phyloP scores from a whole-genome alignment of 2,329 filamentous ascomycete species.

The Phialophora chinensis region DNA sequence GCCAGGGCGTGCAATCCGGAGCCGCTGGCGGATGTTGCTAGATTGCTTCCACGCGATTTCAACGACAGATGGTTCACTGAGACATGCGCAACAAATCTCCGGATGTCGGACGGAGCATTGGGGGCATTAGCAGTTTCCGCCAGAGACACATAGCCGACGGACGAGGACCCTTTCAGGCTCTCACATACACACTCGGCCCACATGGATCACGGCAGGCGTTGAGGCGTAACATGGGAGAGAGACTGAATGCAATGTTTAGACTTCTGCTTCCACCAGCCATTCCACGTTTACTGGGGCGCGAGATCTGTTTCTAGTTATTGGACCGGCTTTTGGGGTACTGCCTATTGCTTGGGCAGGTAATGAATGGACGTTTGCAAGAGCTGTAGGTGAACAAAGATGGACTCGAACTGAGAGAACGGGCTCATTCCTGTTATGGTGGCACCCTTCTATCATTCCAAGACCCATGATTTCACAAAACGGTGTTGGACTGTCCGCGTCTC shows the following conservation, averaged over 20 bases:
- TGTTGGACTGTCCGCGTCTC: conserved; percentile 16
- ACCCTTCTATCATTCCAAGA: conserved; percentile 7
- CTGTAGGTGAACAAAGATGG: conserved; percentile 18
- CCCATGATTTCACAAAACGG: conserved; percentile 18
- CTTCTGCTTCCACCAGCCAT: conserved; percentile 34
- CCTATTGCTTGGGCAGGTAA: conserved; percentile 32
- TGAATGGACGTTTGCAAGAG: conserved; percentile 31
- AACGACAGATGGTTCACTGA: conserved; percentile 17
- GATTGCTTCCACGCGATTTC: conserved; percentile 36
- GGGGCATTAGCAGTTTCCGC: conserved; percentile 10
- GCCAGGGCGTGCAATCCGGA: conserved; percentile 88
- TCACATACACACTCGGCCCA: conserved; percentile 14
- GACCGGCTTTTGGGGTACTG: conserved; percentile 23
- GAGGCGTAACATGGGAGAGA: conserved; percentile 29
- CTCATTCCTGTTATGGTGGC: not conserved
- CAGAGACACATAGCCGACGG: conserved; percentile 17
- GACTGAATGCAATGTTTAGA: conserved; percentile 35
- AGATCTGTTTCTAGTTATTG: conserved; percentile 28
- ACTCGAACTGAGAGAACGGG: conserved; percentile 6
- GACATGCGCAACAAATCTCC: conserved; percentile 20
- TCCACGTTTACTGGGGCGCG: conserved; percentile 21
- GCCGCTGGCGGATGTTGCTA: conserved; percentile 92
- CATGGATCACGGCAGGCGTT: conserved; percentile 32
- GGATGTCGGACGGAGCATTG: conserved; percentile 19
- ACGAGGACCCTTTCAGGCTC: conserved; percentile 5